These are phyloP conservation scores for Aspergillus ellipticus DNA, from an alignment of 495 filamentous ascomycete genomes.

Conservation along the genomic window DNA sequence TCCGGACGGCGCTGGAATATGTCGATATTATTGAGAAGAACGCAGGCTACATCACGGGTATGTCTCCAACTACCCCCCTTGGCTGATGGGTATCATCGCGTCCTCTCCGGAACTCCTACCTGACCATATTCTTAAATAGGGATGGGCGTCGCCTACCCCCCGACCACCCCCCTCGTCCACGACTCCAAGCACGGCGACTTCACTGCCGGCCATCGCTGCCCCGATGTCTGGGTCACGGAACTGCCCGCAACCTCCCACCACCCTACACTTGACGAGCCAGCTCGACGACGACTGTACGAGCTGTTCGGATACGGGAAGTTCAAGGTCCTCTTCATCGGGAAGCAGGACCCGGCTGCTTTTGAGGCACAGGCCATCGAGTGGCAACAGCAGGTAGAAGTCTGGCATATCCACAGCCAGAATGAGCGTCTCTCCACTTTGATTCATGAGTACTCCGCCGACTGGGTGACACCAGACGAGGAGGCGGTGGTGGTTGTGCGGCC, in stretches of 20 bases:
- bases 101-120: not conserved
- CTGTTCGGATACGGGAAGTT: not conserved
- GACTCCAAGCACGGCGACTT: conserved; percentile 2
- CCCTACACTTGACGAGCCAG: not conserved
- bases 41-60: conserved; percentile 10
- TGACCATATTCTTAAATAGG: not conserved
- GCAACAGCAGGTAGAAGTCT: not conserved
- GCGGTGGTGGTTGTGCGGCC: not conserved
- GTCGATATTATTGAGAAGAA: conserved; percentile 6
- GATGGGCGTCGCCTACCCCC: conserved; percentile 4
- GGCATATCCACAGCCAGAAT: not conserved
- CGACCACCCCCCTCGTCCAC: not conserved
- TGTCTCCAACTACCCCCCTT: not conserved
- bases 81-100: not conserved
- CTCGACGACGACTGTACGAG: not conserved
- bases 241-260: not conserved
- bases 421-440: not conserved
- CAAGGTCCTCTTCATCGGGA: not conserved
- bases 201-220: conserved; percentile 4
- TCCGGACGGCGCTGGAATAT: conserved; percentile 7
- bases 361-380: not conserved
- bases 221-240: not conserved
- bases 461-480: not conserved
- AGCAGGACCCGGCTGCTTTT: not conserved
- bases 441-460: not conserved